Evolutionary conservation across 2,329 filamentous ascomycete species (phyloP), one percentile per base, ranked within the genome.

Genomic region (Sporothrix brunneoviolacea): DNA sequence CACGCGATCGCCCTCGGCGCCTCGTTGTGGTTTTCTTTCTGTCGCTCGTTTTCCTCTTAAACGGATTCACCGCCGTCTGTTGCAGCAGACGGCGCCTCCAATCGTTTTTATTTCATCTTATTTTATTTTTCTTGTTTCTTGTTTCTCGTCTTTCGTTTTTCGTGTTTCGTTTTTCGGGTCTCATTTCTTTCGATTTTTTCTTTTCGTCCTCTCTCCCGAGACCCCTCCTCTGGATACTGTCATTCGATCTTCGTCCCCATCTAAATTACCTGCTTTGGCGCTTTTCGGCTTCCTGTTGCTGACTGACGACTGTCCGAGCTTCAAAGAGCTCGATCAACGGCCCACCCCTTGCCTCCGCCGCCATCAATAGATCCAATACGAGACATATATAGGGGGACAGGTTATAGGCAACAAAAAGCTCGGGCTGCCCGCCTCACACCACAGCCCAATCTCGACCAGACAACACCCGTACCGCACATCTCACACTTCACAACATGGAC

Each of bases 401-500:
- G 36, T n/a, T 16, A 15, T 27, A 35, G 35, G 19, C 15, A 40
- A 45, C 19, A 42, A 46, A 46, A 37, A 22, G 33, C 32, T 4
- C 35, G 32, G 43, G 9, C 43, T 37, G 43, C n/a, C 43, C 33
- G 16, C 21, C 13, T 7, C 16, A 5, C 24, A 28, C 10, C 24
- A 4, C 24, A 28, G 24, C 24, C 24, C 24, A 28, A 5, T 5
- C 24, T 10, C 24, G 24, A 28, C 24, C 24, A 28, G 10, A 28
- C 24, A 5, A 28, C 5, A 28, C 24, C 15, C 33, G n/a, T 44
- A 27, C 30, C 37, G 10, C 21, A 27, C 41, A 22, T 39, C 46
- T 28, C 33, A 39, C 36, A 13, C 33, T 45, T 4, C 21, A 15
- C 27, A 50, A 27, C n/a, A 56, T 56, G 52, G 54, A 54, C 37